A percentile compares a stretch with the other conserved stretches of the same genome.
Conservation (phyloP, 2,329 filamentous ascomycete species). For the Fusarium floridanum region DNA sequence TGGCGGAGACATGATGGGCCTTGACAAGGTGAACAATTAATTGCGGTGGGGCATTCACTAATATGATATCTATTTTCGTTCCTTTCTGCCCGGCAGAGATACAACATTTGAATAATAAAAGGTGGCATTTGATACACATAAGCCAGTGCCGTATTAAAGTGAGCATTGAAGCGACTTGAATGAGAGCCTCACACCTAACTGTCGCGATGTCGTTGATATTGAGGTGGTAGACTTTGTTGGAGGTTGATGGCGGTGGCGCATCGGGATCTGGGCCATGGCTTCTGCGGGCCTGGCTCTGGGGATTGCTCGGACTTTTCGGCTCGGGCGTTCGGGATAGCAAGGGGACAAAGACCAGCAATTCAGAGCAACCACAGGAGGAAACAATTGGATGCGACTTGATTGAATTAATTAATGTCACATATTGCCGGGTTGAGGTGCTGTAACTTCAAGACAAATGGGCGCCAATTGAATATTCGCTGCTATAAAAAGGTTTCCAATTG, state of each 20-base stretch:
- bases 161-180: background rate
- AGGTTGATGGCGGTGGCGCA: conserved; percentile 1
- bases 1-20: background rate
- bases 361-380: background rate
- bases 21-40: conserved; percentile 9
- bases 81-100: conserved; percentile 12
- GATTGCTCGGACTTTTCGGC: conserved; percentile 40
- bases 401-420: no score
- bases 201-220: background rate
- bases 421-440: no score
- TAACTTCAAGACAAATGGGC: no score
- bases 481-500: background rate
- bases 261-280: background rate
- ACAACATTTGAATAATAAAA: conserved; percentile 28
- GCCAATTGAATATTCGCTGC: background rate
- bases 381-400: background rate
- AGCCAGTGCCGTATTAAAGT: background rate
- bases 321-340: conserved; percentile 37
- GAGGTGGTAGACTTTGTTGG: background rate
- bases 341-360: background rate
- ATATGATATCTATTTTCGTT: conserved; percentile 5
- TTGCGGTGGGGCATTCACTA: conserved; percentile 3
- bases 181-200: background rate
- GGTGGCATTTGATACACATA: background rate
- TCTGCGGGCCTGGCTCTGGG: background rate